Percentiles rank a stretch among this genome's conserved stretches.
Evolutionary conservation across 768 basidiomycete genomes (phyloP).

Genomic region (Boletus pseudopeckii): DNA sequence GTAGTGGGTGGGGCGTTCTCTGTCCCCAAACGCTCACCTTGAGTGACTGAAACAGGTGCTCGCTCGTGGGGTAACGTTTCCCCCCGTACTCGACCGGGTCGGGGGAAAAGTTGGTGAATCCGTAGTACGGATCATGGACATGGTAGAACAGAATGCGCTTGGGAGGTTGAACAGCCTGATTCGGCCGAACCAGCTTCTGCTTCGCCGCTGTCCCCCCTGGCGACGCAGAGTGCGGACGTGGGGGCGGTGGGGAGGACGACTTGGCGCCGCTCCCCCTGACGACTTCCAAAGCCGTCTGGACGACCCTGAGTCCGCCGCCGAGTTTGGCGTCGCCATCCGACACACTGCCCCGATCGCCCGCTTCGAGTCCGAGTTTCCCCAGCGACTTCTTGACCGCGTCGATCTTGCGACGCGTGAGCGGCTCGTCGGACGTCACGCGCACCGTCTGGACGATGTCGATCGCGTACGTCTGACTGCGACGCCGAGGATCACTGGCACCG

Average conservation of each 20-base stretch:
- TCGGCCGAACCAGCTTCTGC: constrained; percentile 7
- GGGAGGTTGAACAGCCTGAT: constrained; percentile 6
- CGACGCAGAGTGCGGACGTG: constrained; percentile 23
- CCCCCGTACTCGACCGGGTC: constrained; percentile 39
- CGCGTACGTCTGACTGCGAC: constrained; percentile 20
- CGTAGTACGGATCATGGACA: constrained; percentile 33
- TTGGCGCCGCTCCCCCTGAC: constrained; percentile 10
- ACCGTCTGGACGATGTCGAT: constrained; percentile 32
- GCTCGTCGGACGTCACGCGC: constrained; percentile 28
- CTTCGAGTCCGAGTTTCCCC: constrained; percentile 19
- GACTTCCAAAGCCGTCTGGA: constrained; percentile 26
- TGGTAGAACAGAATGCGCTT: constrained; percentile 33
- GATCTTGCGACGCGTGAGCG: constrained; percentile 25
- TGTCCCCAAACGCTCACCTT: constrained; percentile 31
- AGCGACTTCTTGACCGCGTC: constrained; percentile 31
- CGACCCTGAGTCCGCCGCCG: constrained; percentile 21
- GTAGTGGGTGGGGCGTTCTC: too few relatives aligned
- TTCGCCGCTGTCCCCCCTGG: constrained; percentile 9
- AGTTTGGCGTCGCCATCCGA: constrained; percentile 26
- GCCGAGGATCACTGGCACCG: not conserved
- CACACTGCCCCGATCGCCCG: constrained; percentile 28
- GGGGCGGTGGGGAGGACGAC: constrained; percentile 5
- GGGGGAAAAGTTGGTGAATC: constrained; percentile 44
- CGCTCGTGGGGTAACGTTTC: constrained; percentile 42
- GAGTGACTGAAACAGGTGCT: constrained; percentile 47